Evolutionary conservation across 352 stramenopile species (phyloP).

Genomic region (Phytophthora fragariaefolia): DNA sequence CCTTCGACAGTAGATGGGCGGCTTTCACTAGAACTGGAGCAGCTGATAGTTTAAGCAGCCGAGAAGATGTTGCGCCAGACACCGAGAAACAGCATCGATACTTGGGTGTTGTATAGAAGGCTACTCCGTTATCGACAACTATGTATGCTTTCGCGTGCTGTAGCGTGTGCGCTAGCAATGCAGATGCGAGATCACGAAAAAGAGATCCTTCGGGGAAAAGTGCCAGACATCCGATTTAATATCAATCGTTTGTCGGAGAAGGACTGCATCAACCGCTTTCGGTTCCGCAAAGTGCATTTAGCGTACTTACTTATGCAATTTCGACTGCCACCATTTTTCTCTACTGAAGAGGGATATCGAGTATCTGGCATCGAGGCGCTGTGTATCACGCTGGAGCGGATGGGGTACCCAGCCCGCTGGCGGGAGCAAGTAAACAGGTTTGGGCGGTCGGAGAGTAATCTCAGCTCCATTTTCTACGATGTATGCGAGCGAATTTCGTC

Average conservation of each 20-base stretch:
- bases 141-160: background rate
- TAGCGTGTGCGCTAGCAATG: slow-evolving; percentile 13
- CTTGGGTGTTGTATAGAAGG: slow-evolving; percentile 2
- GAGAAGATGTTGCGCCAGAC: background rate
- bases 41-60: background rate
- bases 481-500: background rate
- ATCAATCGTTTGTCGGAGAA: slow-evolving; percentile 7
- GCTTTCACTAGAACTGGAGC: background rate
- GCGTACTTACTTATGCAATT: slow-evolving; percentile 6
- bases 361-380: slow-evolving; percentile 11
- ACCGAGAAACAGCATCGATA: slow-evolving; percentile 1
- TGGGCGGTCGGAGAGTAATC: background rate
- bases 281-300: slow-evolving; percentile 7
- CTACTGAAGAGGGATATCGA: slow-evolving; percentile 5
- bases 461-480: background rate
- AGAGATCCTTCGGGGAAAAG: background rate
- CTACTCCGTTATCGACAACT: background rate
- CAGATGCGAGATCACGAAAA: slow-evolving; percentile 18
- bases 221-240: slow-evolving; percentile 4
- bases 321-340: slow-evolving; percentile 4
- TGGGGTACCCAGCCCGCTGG: slow-evolving; percentile 11
- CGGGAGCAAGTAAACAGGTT: slow-evolving; percentile 1
- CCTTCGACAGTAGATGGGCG: background rate
- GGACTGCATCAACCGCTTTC: slow-evolving; percentile 14
- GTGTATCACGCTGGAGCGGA: slow-evolving; percentile 13